phyloP scores from a whole-genome alignment of 179 eudicot genomes.

The Beta corolliflora region DNA sequence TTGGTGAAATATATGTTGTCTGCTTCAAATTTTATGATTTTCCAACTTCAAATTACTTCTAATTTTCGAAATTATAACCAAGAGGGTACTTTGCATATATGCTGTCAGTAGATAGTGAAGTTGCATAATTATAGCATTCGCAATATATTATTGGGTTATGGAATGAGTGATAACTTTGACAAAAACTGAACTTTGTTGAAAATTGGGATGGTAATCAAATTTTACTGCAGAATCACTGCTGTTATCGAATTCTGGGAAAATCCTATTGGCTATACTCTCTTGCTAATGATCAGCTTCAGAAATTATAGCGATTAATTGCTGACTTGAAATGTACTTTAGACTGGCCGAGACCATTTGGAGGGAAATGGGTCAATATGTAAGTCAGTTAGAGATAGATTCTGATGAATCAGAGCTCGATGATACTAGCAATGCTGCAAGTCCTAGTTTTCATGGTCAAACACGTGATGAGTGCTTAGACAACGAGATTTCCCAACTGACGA shows the following conservation, averaged over 20 bases:
- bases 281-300: conserved; percentile 5
- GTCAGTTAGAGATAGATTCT: conserved; percentile 26
- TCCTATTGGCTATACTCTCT: neutral
- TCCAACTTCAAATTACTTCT: too few relatives aligned
- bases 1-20: too few relatives aligned
- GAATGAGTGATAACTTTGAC: neutral
- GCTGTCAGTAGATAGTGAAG: too few relatives aligned
- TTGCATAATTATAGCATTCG: too few relatives aligned
- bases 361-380: conserved; percentile 37
- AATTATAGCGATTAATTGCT: neutral
- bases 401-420: conserved; percentile 20
- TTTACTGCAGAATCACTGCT: neutral
- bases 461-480: conserved; percentile 38
- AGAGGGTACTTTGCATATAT: too few relatives aligned
- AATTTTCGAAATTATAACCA: too few relatives aligned
- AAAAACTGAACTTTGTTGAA: neutral
- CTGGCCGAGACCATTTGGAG: conserved; percentile 22
- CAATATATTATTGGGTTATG: neutral
- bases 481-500: conserved; percentile 68
- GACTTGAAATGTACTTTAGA: conserved; percentile 29
- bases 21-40: too few relatives aligned
- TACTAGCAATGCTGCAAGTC: conserved; percentile 5
- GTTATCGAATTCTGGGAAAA: neutral
- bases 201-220: neutral
- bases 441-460: conserved; percentile 15